Evolutionary conservation across 805 yeast genomes (phyloP), one percentile per base, ranked within the genome.

Genomic region (Priceomyces castillae): DNA sequence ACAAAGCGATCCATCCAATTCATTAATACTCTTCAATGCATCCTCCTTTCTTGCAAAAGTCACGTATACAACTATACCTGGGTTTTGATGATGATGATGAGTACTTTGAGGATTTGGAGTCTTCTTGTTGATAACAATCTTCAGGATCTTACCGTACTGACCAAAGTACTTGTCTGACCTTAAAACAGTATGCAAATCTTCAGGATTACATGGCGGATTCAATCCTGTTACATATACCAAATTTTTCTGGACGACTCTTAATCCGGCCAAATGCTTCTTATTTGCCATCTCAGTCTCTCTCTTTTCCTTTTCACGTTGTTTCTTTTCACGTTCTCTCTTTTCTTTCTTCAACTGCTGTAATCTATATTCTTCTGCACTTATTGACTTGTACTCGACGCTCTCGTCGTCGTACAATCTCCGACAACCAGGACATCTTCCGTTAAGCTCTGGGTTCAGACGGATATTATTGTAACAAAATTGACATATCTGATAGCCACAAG

Each of bases 401-500:
- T 88, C 95, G 59, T 94, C 99, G 52, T 90, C 96, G 62, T 94
- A 94, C 17, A 84, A 78, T 48, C 99, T 75, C 60, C 99, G 86
- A 66, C 99, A 94, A 1, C 96, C 98, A 1, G 99, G 99, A 69
- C 99, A 94, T 53, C 89, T 80, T 2, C 97, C 98, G 61, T 90
- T 90, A 49, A 92, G 71, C 62, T 94, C 97, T 1, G 97, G 97
- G 55, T 92, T 92, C 51, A 89, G 94, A 51, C 97, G 79, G 57
- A 94, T 94, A 63, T 90, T 92, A 69, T 94, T 94, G 74, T 92
- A 94, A 65, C 99, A 94, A 62, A 94, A 94, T 74, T 92, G 98
- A 65, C 99, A 94, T 46, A 94, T 87, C 64, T 95, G 97, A 59
- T 94, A 94, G 15, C 99, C 99, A 71, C 99, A 94, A 1, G 98